These are phyloP conservation scores for Trametes punicea DNA, from an alignment of 768 basidiomycete species.

Conservation along the genomic window DNA sequence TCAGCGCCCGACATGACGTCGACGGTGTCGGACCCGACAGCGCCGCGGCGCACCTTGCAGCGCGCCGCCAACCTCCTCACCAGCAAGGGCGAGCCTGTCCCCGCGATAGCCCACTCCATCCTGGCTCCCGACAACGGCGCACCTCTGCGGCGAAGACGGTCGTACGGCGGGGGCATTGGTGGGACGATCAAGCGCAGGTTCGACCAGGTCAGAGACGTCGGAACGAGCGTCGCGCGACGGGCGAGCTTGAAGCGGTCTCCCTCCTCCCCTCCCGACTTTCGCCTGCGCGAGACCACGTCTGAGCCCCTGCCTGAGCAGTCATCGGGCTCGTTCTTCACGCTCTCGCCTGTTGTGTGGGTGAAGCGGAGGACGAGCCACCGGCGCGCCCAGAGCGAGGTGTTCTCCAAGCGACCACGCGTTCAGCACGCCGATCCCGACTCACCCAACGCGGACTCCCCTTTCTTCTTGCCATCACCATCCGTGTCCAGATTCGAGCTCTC, in stretches of 20 bases:
- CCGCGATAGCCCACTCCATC: constrained; percentile 13
- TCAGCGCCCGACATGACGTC: constrained; percentile 2
- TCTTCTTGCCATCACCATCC: background rate
- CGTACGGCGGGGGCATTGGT: constrained; percentile 16
- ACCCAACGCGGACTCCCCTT: background rate
- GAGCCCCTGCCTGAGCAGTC: background rate
- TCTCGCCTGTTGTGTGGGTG: constrained; percentile 14
- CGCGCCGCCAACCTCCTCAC: constrained; percentile 18
- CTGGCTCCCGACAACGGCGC: constrained; percentile 1
- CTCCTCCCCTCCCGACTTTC: constrained; percentile 1
- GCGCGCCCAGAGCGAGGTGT: constrained; percentile 21
- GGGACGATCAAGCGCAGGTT: constrained; percentile 21
- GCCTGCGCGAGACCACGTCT: background rate
- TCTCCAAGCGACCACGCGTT: constrained; percentile 18
- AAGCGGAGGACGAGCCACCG: constrained; percentile 18
- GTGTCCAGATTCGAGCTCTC: background rate
- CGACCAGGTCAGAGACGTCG: constrained; percentile 19
- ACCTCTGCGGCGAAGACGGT: constrained; percentile 9
- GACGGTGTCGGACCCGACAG: background rate
- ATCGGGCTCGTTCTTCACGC: background rate
- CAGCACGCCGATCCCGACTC: constrained; percentile 2
- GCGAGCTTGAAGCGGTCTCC: constrained; percentile 19
- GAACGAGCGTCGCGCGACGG: constrained; percentile 15
- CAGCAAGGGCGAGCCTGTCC: constrained; percentile 16
- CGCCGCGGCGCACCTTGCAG: background rate